Evolutionary conservation across 805 yeast genomes (phyloP), one percentile per base, ranked within the genome.

Genomic region (Monosporozyma siamensis): DNA sequence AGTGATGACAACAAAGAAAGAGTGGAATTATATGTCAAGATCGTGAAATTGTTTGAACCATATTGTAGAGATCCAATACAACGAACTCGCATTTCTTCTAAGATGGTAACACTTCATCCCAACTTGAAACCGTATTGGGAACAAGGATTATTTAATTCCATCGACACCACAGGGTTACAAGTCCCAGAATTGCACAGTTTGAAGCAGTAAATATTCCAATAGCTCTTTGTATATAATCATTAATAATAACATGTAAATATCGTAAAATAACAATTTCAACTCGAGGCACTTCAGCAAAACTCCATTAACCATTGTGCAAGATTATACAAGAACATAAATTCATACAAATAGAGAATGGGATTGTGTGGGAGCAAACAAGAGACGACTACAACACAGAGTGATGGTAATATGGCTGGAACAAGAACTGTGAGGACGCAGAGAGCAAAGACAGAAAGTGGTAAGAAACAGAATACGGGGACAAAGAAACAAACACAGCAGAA

Each of bases 21-120:
- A 57, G 64, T 67, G 25, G 65, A 66, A 22, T 57, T 77, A 14
- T 78, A 75, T 58, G 69, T 72, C 58, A 64, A 69, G 34, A 58
- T 77, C 40, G 68, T 76, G 54, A 68, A 71, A 45, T 46, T 63
- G 27, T 75, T 69, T 46, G 59, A 68, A 6, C 60, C 59, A 11
- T 70, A 58, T 46, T 67, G 70, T 45, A 64, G 68, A 38, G 66
- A 68, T 29, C 48, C 64, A 35, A 64, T 61, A 24, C 70, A 68
- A 44, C 61, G 63, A 46, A 60, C 59, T 14, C 23, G 30, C 4
- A 34, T 40, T 18, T 20, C n/a, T n/a, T n/a, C 32, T 18, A 40
- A 3, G 8, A 1, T n/a, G 4, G 7, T 15, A 10, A 20, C 5
- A n/a, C 6, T 12, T 8, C 12, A 34, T 11, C 38, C 42, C 17